A percentile compares a stretch with the other conserved stretches of the same genome.
Conservation (phyloP, 2,329 filamentous ascomycete genomes). For the Hypoxylon sp. region DNA sequence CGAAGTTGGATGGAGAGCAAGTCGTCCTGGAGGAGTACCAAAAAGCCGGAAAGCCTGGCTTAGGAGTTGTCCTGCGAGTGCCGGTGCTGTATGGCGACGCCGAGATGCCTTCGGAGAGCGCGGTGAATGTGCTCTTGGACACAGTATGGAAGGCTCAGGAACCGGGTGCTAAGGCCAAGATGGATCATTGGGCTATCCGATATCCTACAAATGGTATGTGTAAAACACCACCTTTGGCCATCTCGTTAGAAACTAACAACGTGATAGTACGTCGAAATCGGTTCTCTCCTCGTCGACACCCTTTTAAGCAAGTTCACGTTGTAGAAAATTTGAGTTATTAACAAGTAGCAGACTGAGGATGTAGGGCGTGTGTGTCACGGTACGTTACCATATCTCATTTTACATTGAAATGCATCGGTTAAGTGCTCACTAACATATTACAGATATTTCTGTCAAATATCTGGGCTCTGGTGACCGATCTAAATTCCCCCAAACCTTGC, state of each 20-base stretch:
- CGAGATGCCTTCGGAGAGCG: constrained; percentile 76
- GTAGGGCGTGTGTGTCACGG: constrained; percentile 79
- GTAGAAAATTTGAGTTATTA: constrained; percentile 12
- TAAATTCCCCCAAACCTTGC: constrained; percentile 73
- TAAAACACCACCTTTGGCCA: not conserved
- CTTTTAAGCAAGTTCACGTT: no score
- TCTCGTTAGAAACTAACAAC: constrained; percentile 11
- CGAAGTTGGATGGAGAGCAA: constrained; percentile 66
- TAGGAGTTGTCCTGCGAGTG: constrained; percentile 77
- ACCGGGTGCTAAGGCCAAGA: constrained; percentile 68
- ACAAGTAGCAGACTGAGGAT: constrained; percentile 69
- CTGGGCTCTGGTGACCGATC: constrained; percentile 58
- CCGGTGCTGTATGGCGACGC: constrained; percentile 86
- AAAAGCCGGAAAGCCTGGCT: constrained; percentile 57
- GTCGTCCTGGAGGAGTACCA: constrained; percentile 72
- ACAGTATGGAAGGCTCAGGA: constrained; percentile 77
- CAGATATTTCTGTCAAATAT: constrained; percentile 77
- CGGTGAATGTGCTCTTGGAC: constrained; percentile 83
- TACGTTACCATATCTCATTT: no score
- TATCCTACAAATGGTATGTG: constrained; percentile 76
- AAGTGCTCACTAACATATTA: constrained; percentile 24
- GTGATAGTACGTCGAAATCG: constrained; percentile 29
- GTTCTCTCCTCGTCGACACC: no score
- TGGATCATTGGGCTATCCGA: constrained; percentile 86
- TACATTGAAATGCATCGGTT: no score